Percentiles rank a stretch among this genome's conserved stretches.
Evolutionary conservation across 345 rosid genomes (phyloP).

Genomic region (Gossypium sturtianum): DNA sequence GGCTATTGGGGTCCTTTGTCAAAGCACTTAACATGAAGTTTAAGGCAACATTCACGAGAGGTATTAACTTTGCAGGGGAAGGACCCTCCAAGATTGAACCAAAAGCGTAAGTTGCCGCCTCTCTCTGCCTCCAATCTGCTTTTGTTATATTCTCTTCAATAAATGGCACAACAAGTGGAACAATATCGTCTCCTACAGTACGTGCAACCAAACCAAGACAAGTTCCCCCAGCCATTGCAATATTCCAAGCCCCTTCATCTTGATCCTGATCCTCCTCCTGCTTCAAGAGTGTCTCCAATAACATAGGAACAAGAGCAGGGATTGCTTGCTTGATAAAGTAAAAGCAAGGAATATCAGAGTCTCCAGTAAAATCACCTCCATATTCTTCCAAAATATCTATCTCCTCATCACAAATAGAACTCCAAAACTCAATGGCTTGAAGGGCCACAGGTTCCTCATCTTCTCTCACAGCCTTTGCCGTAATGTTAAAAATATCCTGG

Average conservation of each 20-base stretch:
- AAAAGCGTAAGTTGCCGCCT: slow-evolving; percentile 32
- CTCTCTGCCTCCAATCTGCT: slow-evolving; percentile 65
- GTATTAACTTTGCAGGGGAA: slow-evolving; percentile 44
- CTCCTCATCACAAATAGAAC: slow-evolving; percentile 68
- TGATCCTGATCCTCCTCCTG: slow-evolving; percentile 69
- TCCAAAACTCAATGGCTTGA: slow-evolving; percentile 68
- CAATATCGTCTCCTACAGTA: slow-evolving; percentile 58
- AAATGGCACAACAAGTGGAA: slow-evolving; percentile 65
- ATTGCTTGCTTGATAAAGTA: slow-evolving; percentile 51
- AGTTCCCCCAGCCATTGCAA: slow-evolving; percentile 33
- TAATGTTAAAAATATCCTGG: slow-evolving; percentile 50
- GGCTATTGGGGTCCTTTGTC: slow-evolving; percentile 41
- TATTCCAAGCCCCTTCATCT: slow-evolving; percentile 71
- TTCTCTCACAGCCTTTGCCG: slow-evolving; percentile 53
- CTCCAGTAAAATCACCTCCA: slow-evolving; percentile 30
- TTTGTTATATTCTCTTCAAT: slow-evolving; percentile 60
- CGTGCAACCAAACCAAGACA: slow-evolving; percentile 61
- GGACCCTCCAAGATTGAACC: slow-evolving; percentile 71
- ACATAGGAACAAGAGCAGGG: slow-evolving; percentile 51
- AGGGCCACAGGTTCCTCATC: slow-evolving; percentile 62
- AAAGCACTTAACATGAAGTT: slow-evolving; percentile 60
- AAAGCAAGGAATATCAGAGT: slow-evolving; percentile 38
- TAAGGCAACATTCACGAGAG: slow-evolving; percentile 47
- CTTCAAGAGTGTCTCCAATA: slow-evolving; percentile 62
- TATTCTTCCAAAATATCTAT: slow-evolving; percentile 52